These are phyloP conservation scores for Citrus unshiu DNA, from an alignment of 345 rosid genomes.

Conservation along the genomic window DNA sequence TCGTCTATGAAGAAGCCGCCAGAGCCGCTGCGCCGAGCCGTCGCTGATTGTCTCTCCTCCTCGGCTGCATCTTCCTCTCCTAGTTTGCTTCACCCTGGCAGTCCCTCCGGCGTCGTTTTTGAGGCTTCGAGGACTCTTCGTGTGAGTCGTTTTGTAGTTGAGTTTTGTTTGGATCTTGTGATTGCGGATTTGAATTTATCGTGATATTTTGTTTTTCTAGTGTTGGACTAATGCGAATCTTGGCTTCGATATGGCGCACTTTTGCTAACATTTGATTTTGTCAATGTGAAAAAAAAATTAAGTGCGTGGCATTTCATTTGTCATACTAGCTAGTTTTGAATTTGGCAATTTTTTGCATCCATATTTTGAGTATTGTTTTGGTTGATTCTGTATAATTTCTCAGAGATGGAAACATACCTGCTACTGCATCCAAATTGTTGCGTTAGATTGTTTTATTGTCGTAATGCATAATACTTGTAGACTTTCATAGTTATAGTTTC, in stretches of 20 bases:
- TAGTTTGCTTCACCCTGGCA: conserved; percentile 50
- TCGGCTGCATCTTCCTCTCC: conserved; percentile 45
- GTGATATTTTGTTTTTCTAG: neutral
- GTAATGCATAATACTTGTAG: neutral
- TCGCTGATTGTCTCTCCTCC: conserved; percentile 75
- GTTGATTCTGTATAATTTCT: neutral
- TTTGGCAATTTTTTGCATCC: neutral
- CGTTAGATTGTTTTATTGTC: neutral
- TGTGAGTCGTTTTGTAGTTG: conserved; percentile 43
- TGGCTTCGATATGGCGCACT: neutral
- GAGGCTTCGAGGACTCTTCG: conserved; percentile 97
- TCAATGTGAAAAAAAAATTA: neutral
- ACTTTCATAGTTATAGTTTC: neutral
- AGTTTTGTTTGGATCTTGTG: conserved; percentile 36
- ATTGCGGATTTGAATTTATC: conserved; percentile 11
- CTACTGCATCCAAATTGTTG: neutral
- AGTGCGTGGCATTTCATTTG: neutral
- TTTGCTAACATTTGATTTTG: neutral
- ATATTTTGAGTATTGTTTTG: neutral
- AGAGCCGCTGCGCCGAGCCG: conserved; percentile 91
- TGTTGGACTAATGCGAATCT: neutral
- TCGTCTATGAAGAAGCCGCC: conserved; percentile 81
- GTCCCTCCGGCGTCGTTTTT: conserved; percentile 44
- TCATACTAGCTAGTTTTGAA: neutral
- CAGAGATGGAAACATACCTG: neutral